Evolutionary conservation across 305 asterid species (phyloP).

Genomic region (Fraxinus xanthoxyloides): DNA sequence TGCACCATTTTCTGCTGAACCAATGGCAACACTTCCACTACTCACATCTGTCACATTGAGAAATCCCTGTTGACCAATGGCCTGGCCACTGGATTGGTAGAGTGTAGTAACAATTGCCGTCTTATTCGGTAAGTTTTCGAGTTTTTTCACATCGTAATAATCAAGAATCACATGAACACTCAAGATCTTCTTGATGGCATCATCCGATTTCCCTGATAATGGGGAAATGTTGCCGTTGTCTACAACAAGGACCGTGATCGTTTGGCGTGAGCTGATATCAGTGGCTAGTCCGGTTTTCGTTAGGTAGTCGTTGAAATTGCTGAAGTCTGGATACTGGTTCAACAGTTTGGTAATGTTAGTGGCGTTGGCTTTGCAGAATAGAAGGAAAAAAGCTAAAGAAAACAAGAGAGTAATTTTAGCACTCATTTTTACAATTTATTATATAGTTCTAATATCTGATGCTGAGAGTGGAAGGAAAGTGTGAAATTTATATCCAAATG

Average conservation of each 20-base stretch:
- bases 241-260: slow-evolving; percentile 56
- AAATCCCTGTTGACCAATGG: slow-evolving; percentile 49
- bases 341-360: slow-evolving; percentile 57
- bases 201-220: slow-evolving; percentile 27
- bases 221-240: slow-evolving; percentile 41
- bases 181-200: slow-evolving; percentile 33
- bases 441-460: neutral
- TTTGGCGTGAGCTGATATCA: slow-evolving; percentile 43
- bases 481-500: neutral
- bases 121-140: slow-evolving; percentile 30
- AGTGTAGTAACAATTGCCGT: slow-evolving; percentile 44
- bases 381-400: slow-evolving; percentile 21
- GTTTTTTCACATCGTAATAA: slow-evolving; percentile 43
- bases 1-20: slow-evolving; percentile 45
- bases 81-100: slow-evolving; percentile 50
- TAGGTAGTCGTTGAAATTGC: slow-evolving; percentile 58
- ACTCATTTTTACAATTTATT: slow-evolving; percentile 27
- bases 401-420: slow-evolving; percentile 28
- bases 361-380: slow-evolving; percentile 33
- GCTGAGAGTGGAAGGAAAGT: neutral
- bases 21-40: slow-evolving; percentile 23
- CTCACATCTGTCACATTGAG: slow-evolving; percentile 34
- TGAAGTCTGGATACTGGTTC: slow-evolving; percentile 38
- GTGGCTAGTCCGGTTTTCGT: slow-evolving; percentile 42
- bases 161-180: slow-evolving; percentile 58